phyloP scores from a whole-genome alignment of 2,329 filamentous ascomycete genomes.

The Arthrobotrys musiformis region DNA sequence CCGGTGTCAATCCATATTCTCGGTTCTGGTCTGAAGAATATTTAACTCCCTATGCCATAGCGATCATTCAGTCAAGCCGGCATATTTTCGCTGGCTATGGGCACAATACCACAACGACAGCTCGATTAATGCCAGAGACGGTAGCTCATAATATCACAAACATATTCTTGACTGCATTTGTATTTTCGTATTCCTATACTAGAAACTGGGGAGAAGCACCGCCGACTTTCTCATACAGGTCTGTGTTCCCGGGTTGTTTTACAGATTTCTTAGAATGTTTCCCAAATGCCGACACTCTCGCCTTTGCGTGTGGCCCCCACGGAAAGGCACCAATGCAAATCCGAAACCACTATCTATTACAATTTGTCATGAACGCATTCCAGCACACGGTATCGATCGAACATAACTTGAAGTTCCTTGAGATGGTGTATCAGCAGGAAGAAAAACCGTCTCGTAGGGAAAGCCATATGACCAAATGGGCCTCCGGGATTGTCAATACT shows the following conservation, averaged over 20 bases:
- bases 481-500: not conserved
- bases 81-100: constrained; percentile 28
- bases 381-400: too few species aligned
- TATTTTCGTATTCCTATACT: not conserved
- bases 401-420: not conserved
- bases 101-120: not conserved
- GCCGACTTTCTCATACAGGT: not conserved
- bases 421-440: not conserved
- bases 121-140: not conserved
- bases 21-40: not conserved
- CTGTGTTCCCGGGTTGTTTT: not conserved
- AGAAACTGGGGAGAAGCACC: not conserved
- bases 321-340: not conserved
- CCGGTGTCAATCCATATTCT: not conserved
- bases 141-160: not conserved
- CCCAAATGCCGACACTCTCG: not conserved
- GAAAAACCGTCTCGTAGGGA: too few species aligned
- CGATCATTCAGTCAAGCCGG: not conserved
- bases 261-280: not conserved
- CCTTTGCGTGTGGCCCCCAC: not conserved
- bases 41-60: not conserved
- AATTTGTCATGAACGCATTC: not conserved
- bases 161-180: not conserved
- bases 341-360: not conserved
- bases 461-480: not conserved